Percentiles rank a stretch among this genome's conserved stretches.
Evolutionary conservation across 2,329 filamentous ascomycete genomes (phyloP).

Genomic region (Pezicula carpinea): DNA sequence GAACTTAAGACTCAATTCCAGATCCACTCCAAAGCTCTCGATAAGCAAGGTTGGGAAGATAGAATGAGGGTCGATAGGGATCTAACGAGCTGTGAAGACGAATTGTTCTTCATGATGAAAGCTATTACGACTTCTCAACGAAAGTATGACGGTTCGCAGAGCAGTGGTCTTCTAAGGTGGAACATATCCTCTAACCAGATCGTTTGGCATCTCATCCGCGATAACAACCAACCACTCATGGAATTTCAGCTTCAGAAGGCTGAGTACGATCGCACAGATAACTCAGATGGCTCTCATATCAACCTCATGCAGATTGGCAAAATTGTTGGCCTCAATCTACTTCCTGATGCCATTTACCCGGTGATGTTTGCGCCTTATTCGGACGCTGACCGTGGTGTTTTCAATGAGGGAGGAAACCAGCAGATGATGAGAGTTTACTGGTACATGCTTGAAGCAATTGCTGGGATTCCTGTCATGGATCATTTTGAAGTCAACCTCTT

Average conservation of each 20-base stretch:
- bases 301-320: slow-evolving; percentile 87
- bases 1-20: slow-evolving; percentile 98
- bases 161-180: slow-evolving; percentile 80
- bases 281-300: slow-evolving; percentile 92
- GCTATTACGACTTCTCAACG: slow-evolving; percentile 95
- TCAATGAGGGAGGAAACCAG: slow-evolving; percentile 52
- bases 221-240: slow-evolving; percentile 80
- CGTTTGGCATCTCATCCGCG: slow-evolving; percentile 92
- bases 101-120: slow-evolving; percentile 99
- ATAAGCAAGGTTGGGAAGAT: slow-evolving; percentile 88
- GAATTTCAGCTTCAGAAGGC: slow-evolving; percentile 91
- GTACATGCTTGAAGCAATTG: slow-evolving; percentile 97
- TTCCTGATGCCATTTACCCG: slow-evolving; percentile 88
- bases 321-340: slow-evolving; percentile 82
- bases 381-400: slow-evolving; percentile 55
- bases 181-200: slow-evolving; percentile 93
- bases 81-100: slow-evolving; percentile 84
- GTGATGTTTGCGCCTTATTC: slow-evolving; percentile 92
- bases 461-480: slow-evolving; percentile 94
- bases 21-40: slow-evolving; percentile 80
- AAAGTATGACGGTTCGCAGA: slow-evolving; percentile 71
- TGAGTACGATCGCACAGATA: slow-evolving; percentile 92
- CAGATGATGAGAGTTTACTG: slow-evolving; percentile 95
- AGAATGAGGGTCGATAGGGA: slow-evolving; percentile 85
- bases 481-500: slow-evolving; percentile 93